Evolutionary conservation across 2,329 filamentous ascomycete species (phyloP).

Genomic region (Biscogniauxia sp.): DNA sequence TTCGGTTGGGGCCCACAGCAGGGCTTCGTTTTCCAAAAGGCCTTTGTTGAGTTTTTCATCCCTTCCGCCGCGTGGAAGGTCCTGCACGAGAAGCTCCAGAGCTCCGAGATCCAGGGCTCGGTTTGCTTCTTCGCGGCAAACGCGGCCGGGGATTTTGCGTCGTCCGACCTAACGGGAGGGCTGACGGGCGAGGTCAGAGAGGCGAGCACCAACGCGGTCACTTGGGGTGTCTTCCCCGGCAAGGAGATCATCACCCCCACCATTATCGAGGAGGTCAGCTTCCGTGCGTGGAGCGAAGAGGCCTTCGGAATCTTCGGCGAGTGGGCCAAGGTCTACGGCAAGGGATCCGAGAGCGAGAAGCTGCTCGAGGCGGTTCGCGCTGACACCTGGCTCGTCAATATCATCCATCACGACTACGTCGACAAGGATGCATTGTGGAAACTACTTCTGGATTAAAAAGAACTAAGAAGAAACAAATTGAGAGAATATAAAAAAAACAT

Average conservation of each 20-base stretch:
- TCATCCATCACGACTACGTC: slow-evolving; percentile 78
- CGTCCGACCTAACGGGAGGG: slow-evolving; percentile 55
- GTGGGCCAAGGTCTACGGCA: slow-evolving; percentile 87
- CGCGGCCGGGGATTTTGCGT: slow-evolving; percentile 71
- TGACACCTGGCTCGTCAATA: slow-evolving; percentile 85
- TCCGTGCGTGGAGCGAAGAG: slow-evolving; percentile 91
- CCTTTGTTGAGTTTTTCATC: slow-evolving; percentile 96
- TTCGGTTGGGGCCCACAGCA: slow-evolving; percentile 93
- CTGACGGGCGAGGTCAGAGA: slow-evolving; percentile 31
- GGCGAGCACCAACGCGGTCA: slow-evolving; percentile 83
- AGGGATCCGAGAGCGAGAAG: slow-evolving; percentile 66
- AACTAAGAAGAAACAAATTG: neutral
- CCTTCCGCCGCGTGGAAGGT: slow-evolving; percentile 67
- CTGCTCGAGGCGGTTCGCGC: slow-evolving; percentile 66
- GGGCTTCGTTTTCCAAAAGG: slow-evolving; percentile 97
- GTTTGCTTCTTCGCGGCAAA: slow-evolving; percentile 90
- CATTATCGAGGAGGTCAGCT: slow-evolving; percentile 94
- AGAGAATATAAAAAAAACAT: slow-evolving; percentile 1
- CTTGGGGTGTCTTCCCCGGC: slow-evolving; percentile 92
- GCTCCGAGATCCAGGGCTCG: slow-evolving; percentile 57
- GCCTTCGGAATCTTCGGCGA: slow-evolving; percentile 94
- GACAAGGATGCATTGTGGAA: slow-evolving; percentile 72
- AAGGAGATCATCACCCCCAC: slow-evolving; percentile 97
- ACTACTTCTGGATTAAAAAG: slow-evolving; percentile 47
- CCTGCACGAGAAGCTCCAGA: slow-evolving; percentile 62